Evolutionary conservation across 2,329 filamentous ascomycete genomes (phyloP), one percentile per base, ranked within the genome.

Genomic region (Pleomassaria siparia): DNA sequence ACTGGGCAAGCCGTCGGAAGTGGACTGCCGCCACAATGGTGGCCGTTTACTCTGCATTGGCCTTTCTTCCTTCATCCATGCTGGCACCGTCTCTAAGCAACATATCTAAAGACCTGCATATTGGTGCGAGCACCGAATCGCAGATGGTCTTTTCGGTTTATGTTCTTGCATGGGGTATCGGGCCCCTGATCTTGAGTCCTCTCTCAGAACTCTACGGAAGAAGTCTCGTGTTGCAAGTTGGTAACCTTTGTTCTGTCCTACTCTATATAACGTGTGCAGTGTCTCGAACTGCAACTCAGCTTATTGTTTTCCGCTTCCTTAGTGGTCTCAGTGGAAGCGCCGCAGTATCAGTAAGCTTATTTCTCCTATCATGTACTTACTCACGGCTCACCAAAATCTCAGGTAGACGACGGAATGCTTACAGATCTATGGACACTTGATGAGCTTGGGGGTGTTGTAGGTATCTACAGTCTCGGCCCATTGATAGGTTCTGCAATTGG

Each of bases 401-500:
- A 20, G 36, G 25, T 54, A 55, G 11, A n/a, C n/a, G n/a, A n/a
- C 8, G 36, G 36, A 13, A 18, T 40, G 8, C 20, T 40, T 18
- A 18, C 16, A n/a, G 36, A 40, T 40, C 6, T 40, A 15, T 40
- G 36, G 36, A 8, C 20, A 7, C 9, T 18, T 49, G 81, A 84
- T 58, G 72, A 85, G 62, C 76, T 83, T 49, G 83, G 83, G 8
- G 77, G 76, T 50, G 79, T 81, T 10, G 78, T 85, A 50, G 77
- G 76, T 2, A 73, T 85, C 36, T 85, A 85, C 70, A 80, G 74
- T 42, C 72, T 85, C 1, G 78, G 77, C 2, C 83, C 83, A 0
- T 72, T 86, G 1, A 74, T 86, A 1, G 84, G 83, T 0, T 83
- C 83, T 8, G 80, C 80, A 2, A 66, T 85, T 4, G 84, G 83